These are phyloP conservation scores for Fusarium setosum DNA, from an alignment of 2,329 filamentous ascomycete species.

Conservation along the genomic window DNA sequence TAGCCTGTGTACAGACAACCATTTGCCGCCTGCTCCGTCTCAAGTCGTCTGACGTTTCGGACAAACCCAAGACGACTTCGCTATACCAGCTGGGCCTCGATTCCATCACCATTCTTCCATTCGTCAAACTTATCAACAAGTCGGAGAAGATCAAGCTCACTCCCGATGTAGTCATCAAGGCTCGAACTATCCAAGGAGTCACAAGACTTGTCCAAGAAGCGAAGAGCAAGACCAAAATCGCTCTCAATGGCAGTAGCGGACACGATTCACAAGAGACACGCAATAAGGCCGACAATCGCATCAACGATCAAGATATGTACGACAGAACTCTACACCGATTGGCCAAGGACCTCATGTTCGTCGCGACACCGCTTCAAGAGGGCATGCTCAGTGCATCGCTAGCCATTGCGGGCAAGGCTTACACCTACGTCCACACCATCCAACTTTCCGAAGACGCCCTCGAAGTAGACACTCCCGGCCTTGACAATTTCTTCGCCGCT, in stretches of 20 bases:
- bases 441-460: conserved; percentile 9
- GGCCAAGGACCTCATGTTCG: conserved; percentile 14
- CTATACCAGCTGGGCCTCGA: conserved; percentile 21
- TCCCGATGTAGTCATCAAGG: conserved; percentile 10
- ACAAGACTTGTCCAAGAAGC: background rate
- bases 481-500: conserved; percentile 14
- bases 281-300: background rate
- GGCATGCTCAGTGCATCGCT: conserved; percentile 27
- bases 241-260: fast-evolving
- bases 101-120: conserved; percentile 18
- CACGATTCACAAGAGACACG: background rate
- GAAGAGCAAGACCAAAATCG: background rate
- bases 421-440: conserved; percentile 13
- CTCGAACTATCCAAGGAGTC: conserved; percentile 7
- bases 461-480: background rate
- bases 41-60: background rate
- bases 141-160: conserved; percentile 8
- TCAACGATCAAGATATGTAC: background rate
- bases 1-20: background rate
- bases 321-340: background rate
- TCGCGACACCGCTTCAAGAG: conserved; percentile 20
- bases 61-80: background rate
- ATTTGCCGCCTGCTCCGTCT: background rate
- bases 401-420: conserved; percentile 8
- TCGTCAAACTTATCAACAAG: conserved; percentile 18